Percentiles rank a stretch among this genome's conserved stretches.
Conservation (phyloP, 1,139 yeast species). For the Yamadazyma triangularis region DNA sequence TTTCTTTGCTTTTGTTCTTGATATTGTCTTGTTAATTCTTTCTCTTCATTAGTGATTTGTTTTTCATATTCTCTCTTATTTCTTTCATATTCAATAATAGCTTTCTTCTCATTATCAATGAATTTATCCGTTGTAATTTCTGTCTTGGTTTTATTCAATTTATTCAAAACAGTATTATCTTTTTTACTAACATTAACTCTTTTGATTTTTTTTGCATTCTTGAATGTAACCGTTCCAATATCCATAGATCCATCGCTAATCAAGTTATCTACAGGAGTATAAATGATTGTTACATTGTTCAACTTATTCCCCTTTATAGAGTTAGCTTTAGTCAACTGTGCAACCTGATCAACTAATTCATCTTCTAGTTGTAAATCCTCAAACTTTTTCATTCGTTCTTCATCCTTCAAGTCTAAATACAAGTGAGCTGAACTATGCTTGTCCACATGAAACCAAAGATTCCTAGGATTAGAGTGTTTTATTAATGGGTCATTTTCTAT, state of each 20-base stretch:
- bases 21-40: constrained; percentile 18
- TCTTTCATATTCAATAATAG: constrained; percentile 31
- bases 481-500: constrained; percentile 72
- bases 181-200: constrained; percentile 53
- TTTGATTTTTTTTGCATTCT: constrained; percentile 50
- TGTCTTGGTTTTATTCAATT: constrained; percentile 60
- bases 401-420: constrained; percentile 58
- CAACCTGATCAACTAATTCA: constrained; percentile 54
- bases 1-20: constrained; percentile 27
- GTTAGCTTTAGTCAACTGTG: constrained; percentile 76
- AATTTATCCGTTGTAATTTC: constrained; percentile 45
- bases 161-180: constrained; percentile 61
- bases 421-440: constrained; percentile 78
- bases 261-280: constrained; percentile 75
- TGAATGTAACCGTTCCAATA: constrained; percentile 78
- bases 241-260: constrained; percentile 73
- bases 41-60: constrained; percentile 22
- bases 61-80: constrained; percentile 30
- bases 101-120: constrained; percentile 43
- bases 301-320: constrained; percentile 76
- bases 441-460: constrained; percentile 84
- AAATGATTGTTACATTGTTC: constrained; percentile 64
- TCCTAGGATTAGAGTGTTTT: constrained; percentile 62
- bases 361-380: constrained; percentile 43
- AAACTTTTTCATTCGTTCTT: constrained; percentile 24